Base-by-base conservation (phyloP, 495 filamentous ascomycete species). In the Chaetomium cochliodes region DNA sequence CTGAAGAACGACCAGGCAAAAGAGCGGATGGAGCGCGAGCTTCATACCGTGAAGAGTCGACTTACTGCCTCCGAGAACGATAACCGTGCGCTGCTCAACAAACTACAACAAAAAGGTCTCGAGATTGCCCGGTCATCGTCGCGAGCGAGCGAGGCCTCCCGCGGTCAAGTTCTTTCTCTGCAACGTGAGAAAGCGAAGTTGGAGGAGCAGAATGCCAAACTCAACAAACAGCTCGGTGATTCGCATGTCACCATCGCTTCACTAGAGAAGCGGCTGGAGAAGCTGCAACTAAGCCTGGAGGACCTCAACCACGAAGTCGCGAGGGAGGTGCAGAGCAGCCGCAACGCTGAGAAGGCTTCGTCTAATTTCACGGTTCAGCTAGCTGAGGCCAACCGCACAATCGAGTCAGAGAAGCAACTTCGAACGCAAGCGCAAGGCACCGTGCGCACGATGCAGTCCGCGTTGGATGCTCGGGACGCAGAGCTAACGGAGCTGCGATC, bases 51-150 rank as follows among this genome's bases (percentile, higher is more conserved):
- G 46, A 96, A 93, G 71, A 93, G 93, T 62, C 88, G 94, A 33
- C 82, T 98, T 56, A 85, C 88, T 15, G 94, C 94, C 33, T 98
- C 94, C 0, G 94, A 98, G 70, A 97, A 98, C 70, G 94, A 98
- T 77, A 98, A 98, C 70, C 88, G 91, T n/a, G 87, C 92, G 42
- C 80, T 98, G 0, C 82, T 98, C 54, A 98, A 97, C 73, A 98
- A 98, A 76, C 82, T 98, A 13, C 94, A 98, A 68, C 93, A 97
- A 70, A 98, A 98, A 82, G 96, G 96, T 51, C 86, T 98, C 9
- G 94, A 98, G 72, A 94, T 98, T 72, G 93, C 92, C 33, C 84
- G 96, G 47, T 93, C 94, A 5, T 91, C 85, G 65, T 96, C 93
- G 3, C 87, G 86, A 62, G 94, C 91, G 30, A 91, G 85, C 60